Evolutionary conservation across 2,329 filamentous ascomycete species (phyloP).

Genomic region (Emergomyces pasteurianus): DNA sequence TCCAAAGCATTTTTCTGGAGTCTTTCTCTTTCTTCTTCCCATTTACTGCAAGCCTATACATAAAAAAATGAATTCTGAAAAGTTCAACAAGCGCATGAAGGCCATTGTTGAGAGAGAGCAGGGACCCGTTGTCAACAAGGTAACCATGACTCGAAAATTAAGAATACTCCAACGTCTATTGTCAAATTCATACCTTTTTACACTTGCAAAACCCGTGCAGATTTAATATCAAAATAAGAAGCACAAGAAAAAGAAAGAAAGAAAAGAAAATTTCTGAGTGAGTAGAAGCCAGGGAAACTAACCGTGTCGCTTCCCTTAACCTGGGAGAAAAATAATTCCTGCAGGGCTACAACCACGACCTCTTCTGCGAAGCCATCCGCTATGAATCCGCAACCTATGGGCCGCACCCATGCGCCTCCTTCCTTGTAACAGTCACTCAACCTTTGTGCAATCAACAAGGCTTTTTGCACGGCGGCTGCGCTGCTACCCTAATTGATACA

Average conservation of each 20-base stretch:
- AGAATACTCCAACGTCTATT: no score
- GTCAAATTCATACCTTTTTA: not conserved
- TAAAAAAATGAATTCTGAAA: constrained; percentile 1
- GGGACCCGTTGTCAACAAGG: not conserved
- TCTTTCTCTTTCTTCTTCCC: not conserved
- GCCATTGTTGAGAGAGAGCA: not conserved
- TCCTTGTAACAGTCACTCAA: constrained; percentile 53
- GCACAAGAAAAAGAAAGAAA: not conserved
- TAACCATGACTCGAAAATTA: not conserved
- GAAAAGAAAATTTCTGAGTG: no score
- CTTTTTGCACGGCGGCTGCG: constrained; percentile 77
- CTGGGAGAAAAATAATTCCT: not conserved
- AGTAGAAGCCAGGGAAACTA: not conserved
- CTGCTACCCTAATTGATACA: constrained; percentile 56
- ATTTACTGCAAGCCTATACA: not conserved
- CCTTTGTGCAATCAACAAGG: constrained; percentile 86
- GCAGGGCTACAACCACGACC: constrained; percentile 22
- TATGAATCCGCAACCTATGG: constrained; percentile 27
- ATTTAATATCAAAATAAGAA: not conserved
- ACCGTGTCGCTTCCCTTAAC: not conserved
- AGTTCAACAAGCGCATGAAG: constrained; percentile 1
- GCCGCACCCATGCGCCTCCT: constrained; percentile 24
- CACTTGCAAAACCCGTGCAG: no score
- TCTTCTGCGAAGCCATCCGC: constrained; percentile 20
- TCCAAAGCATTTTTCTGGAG: not conserved